Evolutionary conservation across 176 grass and related monocot species (phyloP).

Genomic region (Carex cristatella): DNA sequence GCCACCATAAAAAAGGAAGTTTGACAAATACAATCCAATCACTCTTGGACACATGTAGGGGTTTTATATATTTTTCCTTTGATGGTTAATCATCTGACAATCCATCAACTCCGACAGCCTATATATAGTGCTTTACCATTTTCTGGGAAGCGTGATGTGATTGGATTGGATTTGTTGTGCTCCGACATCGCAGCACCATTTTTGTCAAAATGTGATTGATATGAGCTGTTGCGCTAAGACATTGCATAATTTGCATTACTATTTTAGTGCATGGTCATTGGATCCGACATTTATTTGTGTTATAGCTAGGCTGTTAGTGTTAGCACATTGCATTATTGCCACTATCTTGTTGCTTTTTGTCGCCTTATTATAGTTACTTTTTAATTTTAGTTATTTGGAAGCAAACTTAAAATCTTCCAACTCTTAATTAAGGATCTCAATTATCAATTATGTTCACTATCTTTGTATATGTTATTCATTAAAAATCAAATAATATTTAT

Average conservation of each 20-base stretch:
- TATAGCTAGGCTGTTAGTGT: neutral
- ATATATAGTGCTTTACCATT: neutral
- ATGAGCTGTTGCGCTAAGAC: neutral
- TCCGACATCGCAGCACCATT: neutral
- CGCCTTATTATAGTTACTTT: no score
- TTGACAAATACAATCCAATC: neutral
- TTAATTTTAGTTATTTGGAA: neutral
- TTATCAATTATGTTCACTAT: neutral
- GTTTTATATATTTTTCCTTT: neutral
- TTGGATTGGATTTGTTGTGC: neutral
- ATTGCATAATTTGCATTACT: neutral
- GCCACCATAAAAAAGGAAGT: neutral
- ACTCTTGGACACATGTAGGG: neutral
- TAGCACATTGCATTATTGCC: constrained; percentile 11
- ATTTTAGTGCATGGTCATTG: neutral
- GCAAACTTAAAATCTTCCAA: neutral
- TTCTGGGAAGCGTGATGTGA: neutral
- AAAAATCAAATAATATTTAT: no score
- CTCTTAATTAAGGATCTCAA: neutral
- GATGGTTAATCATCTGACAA: neutral
- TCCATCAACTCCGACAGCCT: neutral
- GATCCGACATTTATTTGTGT: neutral
- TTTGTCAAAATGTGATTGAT: neutral
- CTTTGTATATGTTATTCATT: no score
- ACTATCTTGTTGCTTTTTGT: neutral